Conservation (phyloP, 768 basidiomycete species). For the Phylloporus rhodoxanthus region DNA sequence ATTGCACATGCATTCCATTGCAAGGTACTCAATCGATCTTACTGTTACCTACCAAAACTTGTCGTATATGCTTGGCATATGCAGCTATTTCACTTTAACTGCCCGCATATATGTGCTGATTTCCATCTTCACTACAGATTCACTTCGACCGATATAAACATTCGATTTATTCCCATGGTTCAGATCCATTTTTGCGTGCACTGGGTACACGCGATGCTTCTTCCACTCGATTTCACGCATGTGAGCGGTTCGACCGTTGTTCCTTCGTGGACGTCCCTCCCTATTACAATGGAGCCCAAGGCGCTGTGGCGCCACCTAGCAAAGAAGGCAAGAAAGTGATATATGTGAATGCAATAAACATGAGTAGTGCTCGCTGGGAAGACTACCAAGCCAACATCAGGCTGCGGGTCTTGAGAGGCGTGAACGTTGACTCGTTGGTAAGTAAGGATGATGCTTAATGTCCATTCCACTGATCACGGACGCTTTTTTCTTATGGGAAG, state of each 20-base stretch:
- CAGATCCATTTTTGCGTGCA: constrained; percentile 55
- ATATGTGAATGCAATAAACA: constrained; percentile 78
- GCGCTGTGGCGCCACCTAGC: constrained; percentile 29
- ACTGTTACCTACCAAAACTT: not conserved
- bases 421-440: constrained; percentile 60
- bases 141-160: constrained; percentile 90
- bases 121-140: constrained; percentile 42
- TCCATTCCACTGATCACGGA: not conserved
- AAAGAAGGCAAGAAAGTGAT: constrained; percentile 56
- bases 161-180: constrained; percentile 49
- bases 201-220: constrained; percentile 57
- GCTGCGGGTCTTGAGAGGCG: constrained; percentile 38
- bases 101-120: constrained; percentile 9
- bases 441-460: constrained; percentile 8
- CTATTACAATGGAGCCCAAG: constrained; percentile 12
- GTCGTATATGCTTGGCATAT: not conserved
- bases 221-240: constrained; percentile 85
- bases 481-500: constrained; percentile 32
- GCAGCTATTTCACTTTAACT: not conserved
- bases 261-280: constrained; percentile 44
- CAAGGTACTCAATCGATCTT: constrained; percentile 36
- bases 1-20: constrained; percentile 61
- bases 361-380: constrained; percentile 56
- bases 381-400: constrained; percentile 40
- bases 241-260: constrained; percentile 79